A percentile compares a stretch with the other conserved stretches of the same genome.
Conservation (phyloP, 768 basidiomycete genomes). For the Gautieria morchelliformis region DNA sequence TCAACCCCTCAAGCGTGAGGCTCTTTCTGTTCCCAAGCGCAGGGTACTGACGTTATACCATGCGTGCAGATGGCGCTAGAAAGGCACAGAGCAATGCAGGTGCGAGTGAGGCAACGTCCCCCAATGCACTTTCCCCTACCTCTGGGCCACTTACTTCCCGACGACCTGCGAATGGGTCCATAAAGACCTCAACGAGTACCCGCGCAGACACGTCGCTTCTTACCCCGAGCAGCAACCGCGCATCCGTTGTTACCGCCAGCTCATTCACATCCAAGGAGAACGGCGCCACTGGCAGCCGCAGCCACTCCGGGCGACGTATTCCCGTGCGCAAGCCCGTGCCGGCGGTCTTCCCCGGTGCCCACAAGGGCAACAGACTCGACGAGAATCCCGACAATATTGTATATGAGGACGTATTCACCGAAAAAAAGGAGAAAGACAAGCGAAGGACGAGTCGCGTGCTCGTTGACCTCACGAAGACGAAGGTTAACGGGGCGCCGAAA, state of each 20-base stretch:
- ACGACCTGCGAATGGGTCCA: neutral
- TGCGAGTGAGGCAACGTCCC: neutral
- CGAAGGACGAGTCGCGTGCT: conserved; percentile 8
- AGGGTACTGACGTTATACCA: neutral
- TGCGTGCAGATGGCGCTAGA: neutral
- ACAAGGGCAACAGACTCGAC: conserved; percentile 11
- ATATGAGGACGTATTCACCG: neutral
- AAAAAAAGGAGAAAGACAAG: conserved; percentile 4
- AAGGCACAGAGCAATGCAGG: conserved; percentile 1
- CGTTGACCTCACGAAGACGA: conserved; percentile 8
- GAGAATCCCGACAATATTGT: conserved; percentile 10
- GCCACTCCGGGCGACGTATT: conserved; percentile 1
- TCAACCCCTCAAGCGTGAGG: neutral
- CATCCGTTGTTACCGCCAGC: conserved; percentile 3
- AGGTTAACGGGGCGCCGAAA: conserved; percentile 15
- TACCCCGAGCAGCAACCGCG: conserved; percentile 20
- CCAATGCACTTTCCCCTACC: neutral
- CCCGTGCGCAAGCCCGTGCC: conserved; percentile 27
- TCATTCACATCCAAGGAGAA: conserved; percentile 9
- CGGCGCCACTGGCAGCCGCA: neutral
- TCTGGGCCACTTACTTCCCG: neutral
- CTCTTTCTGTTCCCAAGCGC: neutral
- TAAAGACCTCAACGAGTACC: neutral
- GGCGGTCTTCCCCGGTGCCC: conserved; percentile 3
- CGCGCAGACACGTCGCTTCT: neutral